A percentile compares a stretch with the other conserved stretches of the same genome.
These are phyloP conservation scores for Testicularia cyperi DNA, from an alignment of 1,284 basidiomycete species.

Conservation along the genomic window DNA sequence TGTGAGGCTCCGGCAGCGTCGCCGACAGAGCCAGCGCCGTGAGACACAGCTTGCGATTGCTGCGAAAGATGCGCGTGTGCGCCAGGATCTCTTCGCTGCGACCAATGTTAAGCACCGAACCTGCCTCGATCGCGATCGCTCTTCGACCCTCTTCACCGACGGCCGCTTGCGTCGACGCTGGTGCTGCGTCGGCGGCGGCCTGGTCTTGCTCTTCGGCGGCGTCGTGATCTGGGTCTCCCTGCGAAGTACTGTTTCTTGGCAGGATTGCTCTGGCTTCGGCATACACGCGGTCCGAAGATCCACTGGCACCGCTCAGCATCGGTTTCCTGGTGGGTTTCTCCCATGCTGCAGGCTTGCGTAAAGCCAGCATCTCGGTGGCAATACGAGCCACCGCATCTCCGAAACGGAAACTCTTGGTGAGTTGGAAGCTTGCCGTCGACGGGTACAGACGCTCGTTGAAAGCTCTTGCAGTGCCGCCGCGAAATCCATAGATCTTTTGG, in stretches of 20 bases:
- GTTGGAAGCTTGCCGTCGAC: conserved; percentile 36
- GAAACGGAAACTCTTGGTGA: conserved; percentile 55
- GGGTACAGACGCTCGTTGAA: conserved; percentile 50
- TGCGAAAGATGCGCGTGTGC: conserved; percentile 51
- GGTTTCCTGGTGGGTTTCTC: conserved; percentile 19
- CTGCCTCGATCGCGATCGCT: conserved; percentile 18
- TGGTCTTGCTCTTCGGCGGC: neutral
- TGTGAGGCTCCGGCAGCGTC: conserved; percentile 18
- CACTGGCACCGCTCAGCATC: conserved; percentile 28
- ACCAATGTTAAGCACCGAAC: conserved; percentile 11
- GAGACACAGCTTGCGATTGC: conserved; percentile 45
- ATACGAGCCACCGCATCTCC: conserved; percentile 43
- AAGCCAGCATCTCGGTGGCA: conserved; percentile 40
- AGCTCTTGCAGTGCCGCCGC: conserved; percentile 47
- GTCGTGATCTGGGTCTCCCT: neutral
- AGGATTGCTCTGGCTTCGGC: conserved; percentile 9
- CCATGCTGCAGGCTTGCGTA: conserved; percentile 46
- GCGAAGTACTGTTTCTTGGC: neutral
- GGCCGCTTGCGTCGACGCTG: neutral
- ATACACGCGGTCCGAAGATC: conserved; percentile 25
- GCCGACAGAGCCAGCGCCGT: conserved; percentile 40
- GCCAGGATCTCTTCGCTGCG: conserved; percentile 9
- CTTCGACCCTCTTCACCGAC: conserved; percentile 8
- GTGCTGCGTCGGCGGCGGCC: neutral
- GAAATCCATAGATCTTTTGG: conserved; percentile 57